These are phyloP conservation scores for Acanthamoeba royreba DNA, from an alignment of 208 protist species.

Conservation along the genomic window DNA sequence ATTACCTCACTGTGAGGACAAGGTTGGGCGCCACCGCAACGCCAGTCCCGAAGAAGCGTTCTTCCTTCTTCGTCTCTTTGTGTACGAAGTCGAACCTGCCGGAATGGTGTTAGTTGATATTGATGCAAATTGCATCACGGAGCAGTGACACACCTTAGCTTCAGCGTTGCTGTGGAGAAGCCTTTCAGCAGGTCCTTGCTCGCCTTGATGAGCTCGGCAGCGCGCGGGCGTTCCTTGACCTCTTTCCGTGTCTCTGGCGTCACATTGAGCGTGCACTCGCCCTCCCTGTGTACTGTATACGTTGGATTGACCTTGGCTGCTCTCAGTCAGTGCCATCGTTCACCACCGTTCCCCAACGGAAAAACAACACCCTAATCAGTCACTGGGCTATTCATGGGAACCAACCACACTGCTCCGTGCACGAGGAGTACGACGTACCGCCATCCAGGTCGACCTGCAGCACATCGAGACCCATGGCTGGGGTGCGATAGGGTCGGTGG, in stretches of 20 bases:
- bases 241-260: not conserved
- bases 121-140: not conserved
- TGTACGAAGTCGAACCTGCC: slow-evolving; percentile 13
- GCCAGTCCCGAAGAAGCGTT: not conserved
- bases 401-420: no score
- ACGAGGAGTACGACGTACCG: not conserved
- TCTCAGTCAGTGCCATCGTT: not conserved
- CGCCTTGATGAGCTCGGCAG: not conserved
- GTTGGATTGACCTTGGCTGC: slow-evolving; percentile 34
- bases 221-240: not conserved
- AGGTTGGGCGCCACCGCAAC: slow-evolving; percentile 4
- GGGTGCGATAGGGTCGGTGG: not conserved
- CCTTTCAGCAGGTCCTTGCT: not conserved
- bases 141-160: not conserved
- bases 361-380: not conserved
- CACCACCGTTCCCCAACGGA: not conserved
- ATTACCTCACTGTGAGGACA: not conserved
- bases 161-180: not conserved
- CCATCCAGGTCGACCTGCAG: not conserved
- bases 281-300: not conserved
- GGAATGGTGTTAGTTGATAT: not conserved
- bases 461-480: not conserved
- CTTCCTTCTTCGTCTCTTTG: not conserved
- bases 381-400: not conserved
- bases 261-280: not conserved